Evolutionary conservation across 139 green algal genomes (phyloP), one percentile per base, ranked within the genome.

Genomic region (Micractinium sp.): DNA sequence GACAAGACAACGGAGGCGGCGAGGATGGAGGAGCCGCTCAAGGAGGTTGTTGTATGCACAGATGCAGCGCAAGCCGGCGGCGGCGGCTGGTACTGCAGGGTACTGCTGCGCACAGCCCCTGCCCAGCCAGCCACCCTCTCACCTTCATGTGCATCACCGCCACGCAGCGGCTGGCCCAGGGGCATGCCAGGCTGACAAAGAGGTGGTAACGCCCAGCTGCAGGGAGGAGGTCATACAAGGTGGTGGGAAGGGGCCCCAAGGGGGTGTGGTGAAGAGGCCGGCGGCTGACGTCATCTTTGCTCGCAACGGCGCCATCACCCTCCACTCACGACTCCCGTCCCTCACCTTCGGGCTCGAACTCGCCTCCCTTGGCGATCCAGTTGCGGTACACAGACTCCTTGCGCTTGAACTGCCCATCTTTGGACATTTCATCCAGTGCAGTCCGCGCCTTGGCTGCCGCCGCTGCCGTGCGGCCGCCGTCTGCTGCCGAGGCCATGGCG

Each of bases 151-250:
- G 86, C 5, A 96, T 77, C 2, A 93, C 89, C 0, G 95, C 91
- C 31, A 98, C 79, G 53, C 92, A 95, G 25, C 98, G 91, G 78
- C 74, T 94, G 0, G 98, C 98, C 97, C 97, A 99, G 33, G 98
- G 98, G 86, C 98, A 99, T 0, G 97, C 97, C 38, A 97, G 95
- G 22, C 93, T 95, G n/a, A 99, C 93, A 92, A 99, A 99, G 56
- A 99, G 94, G 87, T 99, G 96, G 91, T 99, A 99, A 19, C 98
- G 93, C 20, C 90, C 94, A 82, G 93, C 94, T 96, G 93, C 83
- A 87, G 27, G 16, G 27, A 85, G 25, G 19, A 76, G 75, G 35
- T 22, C 27, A 67, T 23, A 33, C 4, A 60, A 31, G 41, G 18
- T 12, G 63, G 19, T 61, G 7, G 15, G n/a, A n/a, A n/a, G n/a